Base-by-base conservation (phyloP, 495 filamentous ascomycete genomes). In the Daldinia childiae region DNA sequence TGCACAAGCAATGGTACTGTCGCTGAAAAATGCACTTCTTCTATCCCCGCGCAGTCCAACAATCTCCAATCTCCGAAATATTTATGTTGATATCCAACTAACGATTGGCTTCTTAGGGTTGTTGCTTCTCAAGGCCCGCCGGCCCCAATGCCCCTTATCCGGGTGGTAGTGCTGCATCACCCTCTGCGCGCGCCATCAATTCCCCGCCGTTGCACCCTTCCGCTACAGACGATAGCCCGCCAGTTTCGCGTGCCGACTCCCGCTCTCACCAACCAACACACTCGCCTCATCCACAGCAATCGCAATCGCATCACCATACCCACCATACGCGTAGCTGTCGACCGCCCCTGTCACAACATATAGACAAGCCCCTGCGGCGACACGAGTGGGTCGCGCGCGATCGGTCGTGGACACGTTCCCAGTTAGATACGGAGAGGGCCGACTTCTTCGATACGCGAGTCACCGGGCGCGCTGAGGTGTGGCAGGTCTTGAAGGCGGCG, bases 361-460 rank as follows among this genome's bases (percentile, higher is more conserved):
- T 85, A 72, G 83, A 86, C 69, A 83, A 82, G 62, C 83, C 83
- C 12, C 69, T 86, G 27, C 81, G 82, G 2, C 80, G 80, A 0
- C 81, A 83, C 66, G 76, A 82, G 66, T 88, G 86, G 86, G 76
- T 74, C 11, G 80, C 84, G 60, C 76, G 77, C 12, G 78, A 80
- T 68, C 76, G 80, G 7, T 56, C 65, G 0, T 88, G 85, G 85
- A 85, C 85, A 0, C 79, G 78, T 0, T 54, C 73, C 14, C 71
- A 81, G 5, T 56, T 88, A 12, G 78, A 82, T 26, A 78, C 77
- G 21, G 84, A 88, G 68, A 79, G 86, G 38, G 77, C 78, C 26
- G 92, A 92, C 64, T 95, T 93, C 80, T 95, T 93, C 70, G 91
- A 94, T 61, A 98, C 94, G 3, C 82, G 92, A 34, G 92, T 95